Evolutionary conservation across 1,284 basidiomycete species (phyloP).

Genomic region (Exobasidium cylindrosporum): DNA sequence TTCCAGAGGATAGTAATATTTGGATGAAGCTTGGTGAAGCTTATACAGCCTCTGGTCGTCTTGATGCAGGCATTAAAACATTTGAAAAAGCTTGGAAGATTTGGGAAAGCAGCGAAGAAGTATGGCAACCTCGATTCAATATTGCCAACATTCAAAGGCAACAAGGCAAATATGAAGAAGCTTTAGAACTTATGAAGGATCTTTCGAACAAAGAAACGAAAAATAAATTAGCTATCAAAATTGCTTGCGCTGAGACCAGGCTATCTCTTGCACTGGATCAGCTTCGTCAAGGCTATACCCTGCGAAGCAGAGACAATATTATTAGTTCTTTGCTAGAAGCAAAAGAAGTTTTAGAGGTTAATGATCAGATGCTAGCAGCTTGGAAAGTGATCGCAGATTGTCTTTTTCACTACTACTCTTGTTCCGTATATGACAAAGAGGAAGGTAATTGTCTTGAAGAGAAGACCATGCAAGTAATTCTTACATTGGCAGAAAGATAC

Average conservation of each 20-base stretch:
- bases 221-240: slow-evolving; percentile 66
- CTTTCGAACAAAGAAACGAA: slow-evolving; percentile 65
- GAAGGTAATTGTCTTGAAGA: slow-evolving; percentile 1
- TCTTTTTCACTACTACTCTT: slow-evolving; percentile 58
- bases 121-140: slow-evolving; percentile 82
- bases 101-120: slow-evolving; percentile 39
- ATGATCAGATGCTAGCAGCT: slow-evolving; percentile 55
- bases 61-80: slow-evolving; percentile 85
- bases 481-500: not conserved
- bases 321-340: slow-evolving; percentile 64
- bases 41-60: slow-evolving; percentile 80
- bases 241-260: slow-evolving; percentile 72
- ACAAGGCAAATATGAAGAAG: slow-evolving; percentile 71
- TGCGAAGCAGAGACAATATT: slow-evolving; percentile 73
- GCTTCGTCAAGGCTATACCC: slow-evolving; percentile 67
- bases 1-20: slow-evolving; percentile 71
- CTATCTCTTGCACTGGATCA: slow-evolving; percentile 72
- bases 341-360: slow-evolving; percentile 63
- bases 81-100: slow-evolving; percentile 68
- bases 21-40: slow-evolving; percentile 92
- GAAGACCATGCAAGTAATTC: slow-evolving; percentile 2
- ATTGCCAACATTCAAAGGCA: slow-evolving; percentile 82
- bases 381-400: slow-evolving; percentile 88
- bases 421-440: not conserved
- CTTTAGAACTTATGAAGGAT: slow-evolving; percentile 67